Percentiles rank a stretch among this genome's conserved stretches.
These are phyloP conservation scores for Panaeolus papilionaceus DNA, from an alignment of 768 basidiomycete genomes.

Conservation along the genomic window DNA sequence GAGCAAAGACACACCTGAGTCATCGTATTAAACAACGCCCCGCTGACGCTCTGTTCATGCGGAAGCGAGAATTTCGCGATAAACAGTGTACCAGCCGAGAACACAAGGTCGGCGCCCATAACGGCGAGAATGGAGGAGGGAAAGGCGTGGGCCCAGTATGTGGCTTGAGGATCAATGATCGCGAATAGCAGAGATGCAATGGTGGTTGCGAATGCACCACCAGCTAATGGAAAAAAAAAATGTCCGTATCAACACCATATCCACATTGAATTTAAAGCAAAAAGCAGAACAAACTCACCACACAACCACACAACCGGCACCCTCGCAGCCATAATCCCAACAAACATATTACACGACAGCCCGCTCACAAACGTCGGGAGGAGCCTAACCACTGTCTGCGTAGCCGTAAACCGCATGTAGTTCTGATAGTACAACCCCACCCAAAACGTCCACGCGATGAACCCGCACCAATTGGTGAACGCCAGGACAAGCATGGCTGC, in stretches of 20 bases:
- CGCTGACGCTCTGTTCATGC: constrained; percentile 78
- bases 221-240: constrained; percentile 12
- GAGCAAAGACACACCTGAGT: constrained; percentile 56
- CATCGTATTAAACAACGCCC: constrained; percentile 82
- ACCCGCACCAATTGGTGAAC: constrained; percentile 67
- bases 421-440: constrained; percentile 75
- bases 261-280: neutral
- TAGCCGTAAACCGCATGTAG: constrained; percentile 57
- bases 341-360: constrained; percentile 64
- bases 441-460: constrained; percentile 57
- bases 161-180: constrained; percentile 56
- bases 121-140: constrained; percentile 69
- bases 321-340: constrained; percentile 62
- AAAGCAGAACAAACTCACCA: constrained; percentile 43
- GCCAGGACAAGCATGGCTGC: constrained; percentile 67
- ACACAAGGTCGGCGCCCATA: constrained; percentile 82
- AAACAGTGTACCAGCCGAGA: constrained; percentile 74
- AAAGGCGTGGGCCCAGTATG: constrained; percentile 82
- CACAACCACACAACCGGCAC: constrained; percentile 63
- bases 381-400: constrained; percentile 68
- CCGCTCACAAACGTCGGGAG: constrained; percentile 78
- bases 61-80: constrained; percentile 70
- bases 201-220: constrained; percentile 65
- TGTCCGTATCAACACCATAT: neutral
- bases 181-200: constrained; percentile 71